Evolutionary conservation across 257 asterid genomes (phyloP), one percentile per base, ranked within the genome.

Genomic region (Solanum rostratum): DNA sequence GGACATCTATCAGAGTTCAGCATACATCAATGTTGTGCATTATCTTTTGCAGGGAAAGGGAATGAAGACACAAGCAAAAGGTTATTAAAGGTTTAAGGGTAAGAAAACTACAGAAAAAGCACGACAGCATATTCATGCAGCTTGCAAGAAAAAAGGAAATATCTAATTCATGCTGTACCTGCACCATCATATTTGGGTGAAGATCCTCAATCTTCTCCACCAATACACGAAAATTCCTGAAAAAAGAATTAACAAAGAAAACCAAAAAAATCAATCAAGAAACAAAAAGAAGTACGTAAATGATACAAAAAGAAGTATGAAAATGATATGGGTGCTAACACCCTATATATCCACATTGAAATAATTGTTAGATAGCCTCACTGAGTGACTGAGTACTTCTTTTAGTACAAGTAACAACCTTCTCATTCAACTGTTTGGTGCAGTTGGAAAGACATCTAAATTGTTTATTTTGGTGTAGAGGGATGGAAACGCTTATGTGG

Each of bases 191-290:
- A 88, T 92, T 88, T 69, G 97, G 97, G 80, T 81, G 91, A 80
- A 96, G 91, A 85, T 96, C 99, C 70, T 92, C 93, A 82, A 95
- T 87, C 62, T 86, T 88, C 87, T 88, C 91, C 85, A 91, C 89
- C 88, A 53, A 29, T 82, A 83, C 88, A 81, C 55, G 85, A 84
- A 76, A 16, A 45, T 80, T 85, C 91, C 97, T 92, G 93, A 85
- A 87, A 84, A 83, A 50, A 84, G 85, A 81, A 3, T 59, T 7
- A 81, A 81, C 27, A 39, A 84, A 29, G 79, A 83, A 20, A 37
- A 60, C 30, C 50, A 14, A 57, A 57, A 3, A 84, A 84, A 50
- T 27, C 13, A 80, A 57, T 71, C 46, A 22, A 11, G 84, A 84
- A 83, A 19, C 5, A 49, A 49, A 79, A 59, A 76, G 30, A 54